Percentiles rank a stretch among this genome's conserved stretches.
phyloP scores from a whole-genome alignment of 495 filamentous ascomycete genomes.

The Xylaria grammica region DNA sequence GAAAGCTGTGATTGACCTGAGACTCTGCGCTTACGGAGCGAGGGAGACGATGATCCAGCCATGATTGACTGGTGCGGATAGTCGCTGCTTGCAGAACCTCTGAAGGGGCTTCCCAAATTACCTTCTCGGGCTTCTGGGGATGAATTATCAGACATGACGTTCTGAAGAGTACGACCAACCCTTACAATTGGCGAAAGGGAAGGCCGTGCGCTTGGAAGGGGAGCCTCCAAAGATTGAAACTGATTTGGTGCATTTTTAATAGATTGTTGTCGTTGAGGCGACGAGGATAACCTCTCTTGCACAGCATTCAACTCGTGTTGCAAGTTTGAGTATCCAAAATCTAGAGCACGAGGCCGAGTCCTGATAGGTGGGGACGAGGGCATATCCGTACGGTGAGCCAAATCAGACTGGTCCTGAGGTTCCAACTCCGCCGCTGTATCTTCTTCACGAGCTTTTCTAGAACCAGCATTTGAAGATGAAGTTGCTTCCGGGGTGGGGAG shows the following conservation, averaged over 20 bases:
- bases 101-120: constrained; percentile 58
- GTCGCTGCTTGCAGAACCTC: constrained; percentile 43
- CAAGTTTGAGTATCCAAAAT: constrained; percentile 32
- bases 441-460: constrained; percentile 28
- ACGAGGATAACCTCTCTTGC: constrained; percentile 38
- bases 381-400: constrained; percentile 23
- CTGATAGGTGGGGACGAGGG: constrained; percentile 36
- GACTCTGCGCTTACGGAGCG: constrained; percentile 18
- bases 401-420: constrained; percentile 7
- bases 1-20: constrained; percentile 22
- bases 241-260: constrained; percentile 31
- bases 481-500: constrained; percentile 61
- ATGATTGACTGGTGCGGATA: constrained; percentile 23
- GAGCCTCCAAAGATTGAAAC: constrained; percentile 28
- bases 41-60: constrained; percentile 30
- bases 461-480: constrained; percentile 51
- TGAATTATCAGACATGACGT: constrained; percentile 56
- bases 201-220: constrained; percentile 37
- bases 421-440: constrained; percentile 24
- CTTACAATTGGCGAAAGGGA: constrained; percentile 58
- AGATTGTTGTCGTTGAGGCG: constrained; percentile 38
- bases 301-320: constrained; percentile 35
- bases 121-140: constrained; percentile 51
- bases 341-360: constrained; percentile 34
- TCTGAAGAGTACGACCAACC: constrained; percentile 55